Base-by-base conservation (phyloP, 345 rosid species). In the Rhodamnia rubescens region DNA sequence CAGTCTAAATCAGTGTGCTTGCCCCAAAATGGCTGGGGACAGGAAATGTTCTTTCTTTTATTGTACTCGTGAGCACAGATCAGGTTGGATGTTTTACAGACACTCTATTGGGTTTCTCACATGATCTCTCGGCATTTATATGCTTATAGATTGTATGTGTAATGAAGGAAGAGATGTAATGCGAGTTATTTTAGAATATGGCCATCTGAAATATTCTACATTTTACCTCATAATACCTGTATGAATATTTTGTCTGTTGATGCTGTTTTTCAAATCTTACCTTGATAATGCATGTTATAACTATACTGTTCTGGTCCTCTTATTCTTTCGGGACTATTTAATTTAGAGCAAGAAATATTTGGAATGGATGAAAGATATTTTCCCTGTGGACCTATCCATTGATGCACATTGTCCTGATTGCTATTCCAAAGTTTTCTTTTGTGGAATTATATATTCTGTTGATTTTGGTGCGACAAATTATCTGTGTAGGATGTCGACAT, bases 401-500 rank as follows among this genome's bases (percentile, higher is more conserved):
- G 44, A 69, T 18, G 78, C 24, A 32, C 78, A 32, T 69, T 32
- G 24, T 69, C 47, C 47, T 69, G 78, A 69, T 64, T 32, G 78
- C 24, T 32, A 32, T 69, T 32, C 47, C 20, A 69, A 69, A 32
- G 78, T 69, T 69, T 8, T 64, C 75, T 54, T 82, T 64, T 4
- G n/a, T 54, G 42, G 36, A 82, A 51, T 85, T 54, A 24, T 53
- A 16, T 47, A 81, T 55, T 81, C 49, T 59, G 27, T 53, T 55
- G 5, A 57, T 12, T 54, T 24, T 55, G 84, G 53, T 51, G 11
- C 51, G 78, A 36, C 87, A 83, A 61, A 69, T 36, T 64, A 64
- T 32, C 80, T 89, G 5, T 88, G 85, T 87, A 97, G 99, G 98
- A 92, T 83, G 85, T 94, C 83, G 95, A 95, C 89, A 91, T 97